Conservation (phyloP, 225 moss, liverwort and hornwort genomes). For the Physcomitrium patens region DNA sequence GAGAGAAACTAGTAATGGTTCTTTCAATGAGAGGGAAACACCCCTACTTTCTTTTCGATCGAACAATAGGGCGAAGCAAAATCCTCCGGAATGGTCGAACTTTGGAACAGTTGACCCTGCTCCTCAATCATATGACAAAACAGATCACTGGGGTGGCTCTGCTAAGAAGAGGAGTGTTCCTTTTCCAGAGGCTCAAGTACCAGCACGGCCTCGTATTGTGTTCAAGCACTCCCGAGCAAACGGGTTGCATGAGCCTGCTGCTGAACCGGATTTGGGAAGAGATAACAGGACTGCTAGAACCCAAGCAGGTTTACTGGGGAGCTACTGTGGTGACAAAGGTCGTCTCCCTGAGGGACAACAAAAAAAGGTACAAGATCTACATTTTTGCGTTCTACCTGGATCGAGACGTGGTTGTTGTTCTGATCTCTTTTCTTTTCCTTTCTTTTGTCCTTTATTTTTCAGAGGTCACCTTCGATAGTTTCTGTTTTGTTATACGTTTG, state of each 20-base stretch:
- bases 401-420: conserved; percentile 18
- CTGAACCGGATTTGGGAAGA: conserved; percentile 52
- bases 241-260: conserved; percentile 78
- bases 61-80: conserved; percentile 54
- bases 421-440: not conserved
- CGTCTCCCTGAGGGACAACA: conserved; percentile 87
- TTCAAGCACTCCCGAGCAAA: conserved; percentile 90
- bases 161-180: conserved; percentile 65
- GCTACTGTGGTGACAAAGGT: conserved; percentile 69
- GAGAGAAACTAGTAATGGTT: conserved; percentile 65
- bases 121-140: conserved; percentile 52
- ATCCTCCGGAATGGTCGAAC: conserved; percentile 56
- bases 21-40: conserved; percentile 46
- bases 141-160: conserved; percentile 69
- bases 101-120: conserved; percentile 54
- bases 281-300: conserved; percentile 49
- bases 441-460: not conserved
- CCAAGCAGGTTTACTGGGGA: conserved; percentile 66
- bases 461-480: not conserved
- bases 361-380: conserved; percentile 46
- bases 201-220: conserved; percentile 74
- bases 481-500: conserved; percentile 13
- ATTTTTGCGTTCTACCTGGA: not conserved
- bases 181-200: conserved; percentile 56
- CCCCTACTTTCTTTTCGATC: conserved; percentile 54